A percentile compares a stretch with the other conserved stretches of the same genome.
phyloP scores from a whole-genome alignment of 305 asterid genomes.

The Ruellia speciosa region DNA sequence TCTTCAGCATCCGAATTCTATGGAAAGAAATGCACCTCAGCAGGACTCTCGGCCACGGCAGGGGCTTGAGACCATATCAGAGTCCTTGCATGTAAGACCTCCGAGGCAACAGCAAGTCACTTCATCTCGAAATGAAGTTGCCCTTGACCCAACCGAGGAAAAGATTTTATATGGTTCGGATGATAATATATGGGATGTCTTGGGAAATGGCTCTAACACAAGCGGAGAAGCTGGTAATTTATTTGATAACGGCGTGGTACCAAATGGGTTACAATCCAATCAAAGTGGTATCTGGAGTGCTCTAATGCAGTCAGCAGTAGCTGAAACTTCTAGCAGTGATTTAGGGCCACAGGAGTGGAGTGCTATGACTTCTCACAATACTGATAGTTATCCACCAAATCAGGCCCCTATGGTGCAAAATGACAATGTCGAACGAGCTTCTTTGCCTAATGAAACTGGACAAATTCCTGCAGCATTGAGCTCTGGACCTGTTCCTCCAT shows the following conservation, averaged over 20 bases:
- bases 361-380: constrained; percentile 46
- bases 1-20: constrained; percentile 42
- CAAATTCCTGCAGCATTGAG: constrained; percentile 33
- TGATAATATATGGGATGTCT: constrained; percentile 74
- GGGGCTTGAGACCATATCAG: constrained; percentile 35
- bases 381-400: constrained; percentile 37
- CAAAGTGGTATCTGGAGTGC: constrained; percentile 95
- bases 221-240: constrained; percentile 48
- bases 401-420: constrained; percentile 29
- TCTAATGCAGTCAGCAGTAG: constrained; percentile 87
- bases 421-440: constrained; percentile 34
- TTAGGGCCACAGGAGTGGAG: constrained; percentile 54
- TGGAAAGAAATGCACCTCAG: constrained; percentile 35
- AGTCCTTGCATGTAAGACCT: constrained; percentile 35
- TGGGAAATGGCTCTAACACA: constrained; percentile 44
- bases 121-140: constrained; percentile 46
- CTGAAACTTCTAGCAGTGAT: constrained; percentile 64
- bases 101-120: constrained; percentile 26
- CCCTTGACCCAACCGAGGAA: constrained; percentile 83
- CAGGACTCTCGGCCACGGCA: constrained; percentile 36
- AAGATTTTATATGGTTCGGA: constrained; percentile 86
- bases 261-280: constrained; percentile 45
- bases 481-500: constrained; percentile 31
- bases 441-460: constrained; percentile 26
- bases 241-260: constrained; percentile 38